Evolutionary conservation across 306 rosid species (phyloP), one percentile per base, ranked within the genome.

Genomic region (Mimosa pudica): DNA sequence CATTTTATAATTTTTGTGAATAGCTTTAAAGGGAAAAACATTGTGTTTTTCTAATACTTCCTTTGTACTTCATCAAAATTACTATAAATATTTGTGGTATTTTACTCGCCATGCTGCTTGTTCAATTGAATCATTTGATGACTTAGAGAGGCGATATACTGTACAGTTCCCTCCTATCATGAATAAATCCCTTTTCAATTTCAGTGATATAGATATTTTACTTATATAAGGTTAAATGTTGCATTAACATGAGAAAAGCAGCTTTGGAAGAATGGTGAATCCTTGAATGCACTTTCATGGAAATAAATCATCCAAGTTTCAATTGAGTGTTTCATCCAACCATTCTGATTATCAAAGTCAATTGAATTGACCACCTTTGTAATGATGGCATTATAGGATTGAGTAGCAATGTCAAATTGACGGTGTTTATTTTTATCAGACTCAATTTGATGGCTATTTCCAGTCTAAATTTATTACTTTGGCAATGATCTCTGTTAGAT

Each of bases 401-500:
- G 14, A n/a, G 72, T 17, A 12, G 44, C 14, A 8, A 7, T 30
- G 24, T 47, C 48, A 17, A 48, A 32, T 71, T 48, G 12, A 32
- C 47, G 24, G 18, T n/a, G 54, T 48, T 12, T 71, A 46, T 71
- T 24, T 24, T 17, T 17, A 6, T 47, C 8, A 3, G 20, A 48
- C 49, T 47, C 46, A 20, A 11, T 70, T 49, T 13, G 32, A 57
- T 16, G 57, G 52, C 49, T 5, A 24, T 36, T 71, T 47, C 14
- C 30, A 30, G 48, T 38, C 30, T 67, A 3, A 38, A 48, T 7
- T 76, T 72, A 42, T 13, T 57, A 2, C 38, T 71, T 0, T 66
- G 54, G 38, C 42, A 80, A 57, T 86, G 64, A 30, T 81, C 44
- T 82, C 32, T 86, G 32, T 75, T 90, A 95, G 98, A 81, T 81